A percentile compares a stretch with the other conserved stretches of the same genome.
phyloP scores from a whole-genome alignment of 164 flowering plant species.

The Hamamelis virginiana region DNA sequence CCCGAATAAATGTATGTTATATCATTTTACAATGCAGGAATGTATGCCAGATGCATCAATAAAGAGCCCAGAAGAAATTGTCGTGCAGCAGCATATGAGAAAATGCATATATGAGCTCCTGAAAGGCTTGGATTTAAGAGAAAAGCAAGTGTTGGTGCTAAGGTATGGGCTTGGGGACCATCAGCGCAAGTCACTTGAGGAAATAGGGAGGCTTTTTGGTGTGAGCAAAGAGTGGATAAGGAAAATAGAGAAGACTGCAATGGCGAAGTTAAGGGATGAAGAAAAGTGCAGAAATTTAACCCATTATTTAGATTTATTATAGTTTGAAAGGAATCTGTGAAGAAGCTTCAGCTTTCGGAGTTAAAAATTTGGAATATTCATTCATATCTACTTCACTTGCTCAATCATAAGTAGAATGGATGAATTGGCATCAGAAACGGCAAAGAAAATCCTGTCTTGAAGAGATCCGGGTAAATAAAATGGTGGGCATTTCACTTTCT shows the following conservation, averaged over 20 bases:
- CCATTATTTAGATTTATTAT: constrained; percentile 40
- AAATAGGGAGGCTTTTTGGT: constrained; percentile 44
- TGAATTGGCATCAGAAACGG: too few species aligned
- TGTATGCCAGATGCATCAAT: constrained; percentile 49
- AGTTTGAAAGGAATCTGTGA: constrained; percentile 8
- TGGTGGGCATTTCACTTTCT: too few species aligned
- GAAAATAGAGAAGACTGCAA: constrained; percentile 59
- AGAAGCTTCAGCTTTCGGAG: background rate
- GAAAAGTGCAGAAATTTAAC: constrained; percentile 32
- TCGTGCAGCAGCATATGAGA: constrained; percentile 51
- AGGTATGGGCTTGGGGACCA: constrained; percentile 50
- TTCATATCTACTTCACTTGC: background rate
- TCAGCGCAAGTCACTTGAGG: constrained; percentile 48
- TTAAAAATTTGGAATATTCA: too few species aligned
- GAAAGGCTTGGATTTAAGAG: constrained; percentile 51
- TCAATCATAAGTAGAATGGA: too few species aligned
- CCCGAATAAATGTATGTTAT: background rate
- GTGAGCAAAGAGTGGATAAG: constrained; percentile 86
- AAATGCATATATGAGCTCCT: constrained; percentile 45
- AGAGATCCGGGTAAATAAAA: too few species aligned
- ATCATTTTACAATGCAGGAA: constrained; percentile 48
- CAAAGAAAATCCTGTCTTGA: too few species aligned
- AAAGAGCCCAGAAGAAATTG: constrained; percentile 53
- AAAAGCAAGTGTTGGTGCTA: constrained; percentile 54
- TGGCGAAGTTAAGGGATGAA: constrained; percentile 44